Evolutionary conservation across 2,329 filamentous ascomycete genomes (phyloP).

Genomic region (Penicillium sp.): DNA sequence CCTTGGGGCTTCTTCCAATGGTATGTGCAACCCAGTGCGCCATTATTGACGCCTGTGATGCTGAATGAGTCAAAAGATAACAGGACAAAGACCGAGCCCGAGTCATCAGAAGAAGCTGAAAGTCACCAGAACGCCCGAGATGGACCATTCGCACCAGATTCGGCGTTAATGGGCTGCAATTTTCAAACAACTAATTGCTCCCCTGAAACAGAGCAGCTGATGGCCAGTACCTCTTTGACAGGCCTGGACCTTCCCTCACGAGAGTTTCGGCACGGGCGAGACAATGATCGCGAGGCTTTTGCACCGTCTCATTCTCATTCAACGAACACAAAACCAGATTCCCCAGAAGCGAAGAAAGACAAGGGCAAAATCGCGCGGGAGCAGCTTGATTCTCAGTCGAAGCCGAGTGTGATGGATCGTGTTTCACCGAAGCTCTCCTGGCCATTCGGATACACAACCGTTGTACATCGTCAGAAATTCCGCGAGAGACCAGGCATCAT

Average conservation of each 20-base stretch:
- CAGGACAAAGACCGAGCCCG: constrained; percentile 12
- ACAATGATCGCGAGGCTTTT: not conserved
- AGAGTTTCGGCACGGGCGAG: not conserved
- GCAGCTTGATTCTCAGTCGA: constrained; percentile 19
- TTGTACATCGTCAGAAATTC: constrained; percentile 35
- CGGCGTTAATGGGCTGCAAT: not conserved
- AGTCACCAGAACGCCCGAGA: constrained; percentile 1
- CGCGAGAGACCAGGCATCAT: constrained; percentile 30
- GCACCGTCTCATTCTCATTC: not conserved
- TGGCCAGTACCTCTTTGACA: not conserved
- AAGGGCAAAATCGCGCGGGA: not conserved
- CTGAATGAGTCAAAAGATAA: constrained; percentile 9
- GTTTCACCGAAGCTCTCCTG: constrained; percentile 35
- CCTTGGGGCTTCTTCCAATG: constrained; percentile 22
- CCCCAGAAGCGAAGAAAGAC: not conserved
- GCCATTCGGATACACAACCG: constrained; percentile 36
- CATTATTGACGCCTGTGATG: not conserved
- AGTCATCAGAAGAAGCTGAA: constrained; percentile 6
- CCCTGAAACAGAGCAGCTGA: constrained; percentile 6
- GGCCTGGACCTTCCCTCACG: not conserved
- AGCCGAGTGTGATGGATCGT: constrained; percentile 27
- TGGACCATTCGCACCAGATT: not conserved
- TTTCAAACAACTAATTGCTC: constrained; percentile 1
- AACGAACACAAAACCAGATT: not conserved
- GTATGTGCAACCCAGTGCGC: constrained; percentile 13